Base-by-base conservation (phyloP, 2,329 filamentous ascomycete species). In the Calonectria hongkongensis region DNA sequence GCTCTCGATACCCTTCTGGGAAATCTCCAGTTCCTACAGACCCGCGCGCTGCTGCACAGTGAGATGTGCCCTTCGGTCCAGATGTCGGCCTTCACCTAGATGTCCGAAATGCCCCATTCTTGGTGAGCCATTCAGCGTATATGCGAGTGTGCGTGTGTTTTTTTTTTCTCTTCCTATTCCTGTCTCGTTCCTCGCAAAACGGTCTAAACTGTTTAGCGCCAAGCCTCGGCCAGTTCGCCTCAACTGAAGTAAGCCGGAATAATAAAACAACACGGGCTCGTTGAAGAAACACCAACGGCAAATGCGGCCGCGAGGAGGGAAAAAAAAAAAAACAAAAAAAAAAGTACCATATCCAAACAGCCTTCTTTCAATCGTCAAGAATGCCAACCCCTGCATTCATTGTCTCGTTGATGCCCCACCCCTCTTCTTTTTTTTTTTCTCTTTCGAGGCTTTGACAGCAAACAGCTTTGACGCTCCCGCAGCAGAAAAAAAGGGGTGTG, bases 191-290 rank as follows among this genome's bases (percentile, higher is more conserved):
- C 18, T n/a, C 18, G 9, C 33, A 39, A 13, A 56, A 56, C 51
- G 51, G 30, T n/a, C 33, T 30, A 25, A 8, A 8, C 51, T 36
- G 4, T 30, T 39, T 56, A 56, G 51, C 51, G 51, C 51, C 50
- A 56, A 56, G 30, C 30, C 28, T 56, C 30, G n/a, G 30, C 28
- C 51, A 36, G 10, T 56, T 56, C 51, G 51, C 51, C 51, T 56
- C 51, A 56, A 56, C 51, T 56, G 51, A 56, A 51, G 33, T 56
- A 56, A 56, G 51, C 51, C n/a, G n/a, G 10, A 56, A 21, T 56
- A 5, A 21, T 56, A 56, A 36, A 21, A 56, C 33, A 36, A n/a
- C n/a, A 56, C 51, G 18, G 51, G 12, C 33, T 56, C 33, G 51
- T 33, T 56, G 51, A 56, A 56, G 51, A 56, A 51, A 30, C 4